These are phyloP conservation scores for Isochrysis galbana DNA, from an alignment of 78 protist species.

Conservation along the genomic window DNA sequence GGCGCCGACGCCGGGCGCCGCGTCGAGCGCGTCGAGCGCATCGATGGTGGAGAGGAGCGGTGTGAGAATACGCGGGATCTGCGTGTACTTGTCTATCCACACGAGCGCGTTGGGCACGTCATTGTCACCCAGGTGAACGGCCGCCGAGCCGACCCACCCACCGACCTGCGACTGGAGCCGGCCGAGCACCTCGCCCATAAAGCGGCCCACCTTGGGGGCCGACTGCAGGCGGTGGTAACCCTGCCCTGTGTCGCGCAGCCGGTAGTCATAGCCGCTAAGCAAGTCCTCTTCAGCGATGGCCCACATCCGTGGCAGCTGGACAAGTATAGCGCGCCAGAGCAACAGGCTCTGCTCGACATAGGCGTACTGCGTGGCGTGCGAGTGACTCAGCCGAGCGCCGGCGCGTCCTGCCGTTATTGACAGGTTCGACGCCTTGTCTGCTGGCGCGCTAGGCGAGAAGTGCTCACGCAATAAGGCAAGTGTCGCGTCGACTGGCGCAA, in stretches of 20 bases:
- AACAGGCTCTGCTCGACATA: slow-evolving; percentile 80
- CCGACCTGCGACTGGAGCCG: slow-evolving; percentile 63
- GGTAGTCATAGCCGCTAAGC: slow-evolving; percentile 42
- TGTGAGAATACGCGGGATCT: slow-evolving; percentile 61
- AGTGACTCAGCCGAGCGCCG: slow-evolving; percentile 85
- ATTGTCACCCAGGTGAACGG: slow-evolving; percentile 84
- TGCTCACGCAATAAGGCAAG: slow-evolving; percentile 33
- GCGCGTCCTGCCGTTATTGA: too few species aligned
- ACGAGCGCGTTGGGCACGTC: slow-evolving; percentile 90
- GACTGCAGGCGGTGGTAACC: slow-evolving; percentile 82
- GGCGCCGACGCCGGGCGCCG: neutral
- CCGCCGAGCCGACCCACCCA: slow-evolving; percentile 86
- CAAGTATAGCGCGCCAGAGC: slow-evolving; percentile 69
- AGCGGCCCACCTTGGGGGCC: slow-evolving; percentile 61
- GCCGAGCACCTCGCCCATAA: slow-evolving; percentile 62
- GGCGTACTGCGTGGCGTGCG: slow-evolving; percentile 72
- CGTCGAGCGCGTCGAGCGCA: slow-evolving; percentile 27
- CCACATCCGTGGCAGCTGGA: neutral
- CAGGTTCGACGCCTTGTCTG: too few species aligned
- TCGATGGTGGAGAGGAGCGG: slow-evolving; percentile 72
- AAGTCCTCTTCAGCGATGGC: slow-evolving; percentile 51
- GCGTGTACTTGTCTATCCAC: slow-evolving; percentile 92
- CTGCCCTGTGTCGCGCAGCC: slow-evolving; percentile 76
- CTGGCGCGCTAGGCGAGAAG: slow-evolving; percentile 66
- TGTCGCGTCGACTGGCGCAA: slow-evolving; percentile 65